phyloP scores from a whole-genome alignment of 305 asterid genomes.

The Rubia balearica region DNA sequence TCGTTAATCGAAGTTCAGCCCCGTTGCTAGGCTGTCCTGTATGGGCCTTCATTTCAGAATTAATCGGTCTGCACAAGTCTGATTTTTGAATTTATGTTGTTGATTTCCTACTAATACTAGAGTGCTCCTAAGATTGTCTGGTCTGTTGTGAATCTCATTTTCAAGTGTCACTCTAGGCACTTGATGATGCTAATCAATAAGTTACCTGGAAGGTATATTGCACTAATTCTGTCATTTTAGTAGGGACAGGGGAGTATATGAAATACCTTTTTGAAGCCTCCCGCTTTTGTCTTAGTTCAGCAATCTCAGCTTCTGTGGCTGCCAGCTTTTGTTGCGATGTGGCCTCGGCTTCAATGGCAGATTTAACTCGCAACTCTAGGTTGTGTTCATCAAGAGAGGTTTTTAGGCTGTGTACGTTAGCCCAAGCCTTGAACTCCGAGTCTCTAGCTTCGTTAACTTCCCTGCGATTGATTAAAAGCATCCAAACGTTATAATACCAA shows the following conservation, averaged over 20 bases:
- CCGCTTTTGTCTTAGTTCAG: constrained; percentile 75
- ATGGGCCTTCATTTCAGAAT: neutral
- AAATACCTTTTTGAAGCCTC: constrained; percentile 76
- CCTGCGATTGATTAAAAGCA: constrained; percentile 38
- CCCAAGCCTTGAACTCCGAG: constrained; percentile 85
- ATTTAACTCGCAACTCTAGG: constrained; percentile 84
- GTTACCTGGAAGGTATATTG: neutral
- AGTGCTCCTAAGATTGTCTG: neutral
- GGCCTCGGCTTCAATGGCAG: constrained; percentile 95
- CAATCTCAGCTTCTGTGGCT: constrained; percentile 91
- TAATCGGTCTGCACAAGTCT: neutral
- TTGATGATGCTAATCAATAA: neutral
- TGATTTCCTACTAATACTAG: neutral
- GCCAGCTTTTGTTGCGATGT: constrained; percentile 85
- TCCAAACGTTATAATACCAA: neutral
- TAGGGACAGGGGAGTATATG: neutral
- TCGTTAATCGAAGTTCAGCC: neutral
- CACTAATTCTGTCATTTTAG: neutral
- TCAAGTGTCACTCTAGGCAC: neutral
- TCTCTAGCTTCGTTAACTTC: constrained; percentile 71
- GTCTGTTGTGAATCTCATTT: neutral
- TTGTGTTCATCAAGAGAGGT: constrained; percentile 78
- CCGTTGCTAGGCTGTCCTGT: neutral
- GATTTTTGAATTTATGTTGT: neutral
- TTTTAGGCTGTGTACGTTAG: constrained; percentile 68